Evolutionary conservation across 148 eudicot species (phyloP), one percentile per base, ranked within the genome.

Genomic region (Linanthus parryae): DNA sequence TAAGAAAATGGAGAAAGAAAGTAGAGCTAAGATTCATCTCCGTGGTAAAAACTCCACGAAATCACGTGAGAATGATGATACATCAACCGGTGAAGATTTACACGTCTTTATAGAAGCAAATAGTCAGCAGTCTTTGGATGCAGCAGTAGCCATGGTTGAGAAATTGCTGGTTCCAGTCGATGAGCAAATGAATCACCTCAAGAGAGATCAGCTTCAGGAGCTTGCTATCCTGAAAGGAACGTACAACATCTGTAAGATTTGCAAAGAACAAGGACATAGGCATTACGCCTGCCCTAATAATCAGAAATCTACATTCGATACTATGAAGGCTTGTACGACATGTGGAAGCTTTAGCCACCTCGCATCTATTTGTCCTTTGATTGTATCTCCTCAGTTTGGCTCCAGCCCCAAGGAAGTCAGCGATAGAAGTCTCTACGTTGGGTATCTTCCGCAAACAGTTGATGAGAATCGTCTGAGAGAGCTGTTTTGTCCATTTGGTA

Each of bases 1-100:
- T 27, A 73, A 73, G 73, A 64, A 55, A 54, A 64, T 73, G 78
- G 67, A 68, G 44, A 61, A 44, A 44, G 64, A 68, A 56, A 68
- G 56, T 40, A 70, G 78, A 11, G 78, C 73, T 10, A 73, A 18
- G 53, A 68, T 73, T 43, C 30, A 49, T 1, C 39, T 73, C 45
- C 59, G 73, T 38, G 70, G 78, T 25, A 68, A 52, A 52, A 70
- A 64, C 17, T 56, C 60, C 7, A 14, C 16, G 14, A 52, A 7
- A 36, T 31, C 28, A 51, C 17, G 20, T 0, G 30, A 16, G 29
- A 63, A 52, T 15, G 28, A 10, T 23, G 56, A 52, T 38, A 7
- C 27, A 16, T 30, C 64, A 10, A 60, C 54, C 15, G 41, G 50
- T 33, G 78, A 73, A 22, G 73, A 73, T 41, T 68, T 73, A 54